Conservation (phyloP, 805 yeast genomes). For the Wickerhamomyces ciferrii region DNA sequence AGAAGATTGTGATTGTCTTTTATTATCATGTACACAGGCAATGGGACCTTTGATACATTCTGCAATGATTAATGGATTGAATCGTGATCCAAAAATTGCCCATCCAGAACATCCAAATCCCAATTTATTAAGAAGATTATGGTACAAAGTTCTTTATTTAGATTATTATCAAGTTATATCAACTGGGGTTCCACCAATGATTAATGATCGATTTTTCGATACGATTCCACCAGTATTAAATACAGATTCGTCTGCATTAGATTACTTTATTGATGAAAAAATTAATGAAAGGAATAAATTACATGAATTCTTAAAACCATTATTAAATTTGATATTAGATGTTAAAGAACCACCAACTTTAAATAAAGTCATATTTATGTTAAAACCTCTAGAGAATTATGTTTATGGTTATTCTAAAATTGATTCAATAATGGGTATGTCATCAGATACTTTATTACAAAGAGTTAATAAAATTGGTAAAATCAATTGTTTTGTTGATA, state of each 20-base stretch:
- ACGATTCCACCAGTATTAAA: conserved; percentile 20
- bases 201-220: conserved; percentile 14
- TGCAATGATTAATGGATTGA: conserved; percentile 15
- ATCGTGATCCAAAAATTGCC: conserved; percentile 14
- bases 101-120: not conserved
- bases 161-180: conserved; percentile 17
- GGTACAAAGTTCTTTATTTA: conserved; percentile 15
- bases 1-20: conserved; percentile 20
- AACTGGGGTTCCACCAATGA: conserved; percentile 18
- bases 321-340: conserved; percentile 14
- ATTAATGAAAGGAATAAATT: conserved; percentile 10
- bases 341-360: conserved; percentile 13
- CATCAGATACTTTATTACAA: conserved; percentile 12
- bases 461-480: conserved; percentile 11
- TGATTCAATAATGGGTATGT: conserved; percentile 12
- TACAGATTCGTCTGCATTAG: conserved; percentile 15
- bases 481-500: conserved; percentile 6
- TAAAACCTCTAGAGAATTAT: conserved; percentile 10
- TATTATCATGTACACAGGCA: conserved; percentile 9
- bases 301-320: conserved; percentile 10
- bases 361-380: conserved; percentile 3
- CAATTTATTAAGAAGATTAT: conserved; percentile 18
- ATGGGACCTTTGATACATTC: conserved; percentile 17
- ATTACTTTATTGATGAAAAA: conserved; percentile 13
- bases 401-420: conserved; percentile 2